Evolutionary conservation across 305 asterid species (phyloP).

Genomic region (Ruellia speciosa): DNA sequence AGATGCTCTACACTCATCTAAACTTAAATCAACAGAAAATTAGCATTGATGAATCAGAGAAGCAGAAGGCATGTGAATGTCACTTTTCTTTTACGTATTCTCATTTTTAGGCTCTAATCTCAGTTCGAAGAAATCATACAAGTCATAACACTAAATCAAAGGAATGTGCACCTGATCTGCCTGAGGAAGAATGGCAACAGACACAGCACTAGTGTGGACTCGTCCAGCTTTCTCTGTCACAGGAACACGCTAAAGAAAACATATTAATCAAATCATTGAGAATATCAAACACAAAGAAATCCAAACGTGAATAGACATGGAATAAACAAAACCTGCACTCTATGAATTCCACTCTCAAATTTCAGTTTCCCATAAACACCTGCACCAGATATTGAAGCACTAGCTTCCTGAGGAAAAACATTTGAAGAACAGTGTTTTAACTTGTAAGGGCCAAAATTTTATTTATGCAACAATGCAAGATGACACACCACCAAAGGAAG

Average conservation of each 20-base stretch:
- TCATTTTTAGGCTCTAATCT: not conserved
- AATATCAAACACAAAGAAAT: slow-evolving; percentile 12
- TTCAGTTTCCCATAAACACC: slow-evolving; percentile 86
- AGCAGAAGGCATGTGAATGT: not conserved
- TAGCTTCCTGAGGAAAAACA: slow-evolving; percentile 61
- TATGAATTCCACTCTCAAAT: slow-evolving; percentile 95
- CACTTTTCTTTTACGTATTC: slow-evolving; percentile 10
- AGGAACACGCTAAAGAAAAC: slow-evolving; percentile 73
- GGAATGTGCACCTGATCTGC: slow-evolving; percentile 69
- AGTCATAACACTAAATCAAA: slow-evolving; percentile 14
- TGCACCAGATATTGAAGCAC: slow-evolving; percentile 84
- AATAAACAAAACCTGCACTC: slow-evolving; percentile 70
- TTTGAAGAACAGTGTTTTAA: slow-evolving; percentile 7
- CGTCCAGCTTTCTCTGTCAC: slow-evolving; percentile 90
- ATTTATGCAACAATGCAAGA: slow-evolving; percentile 2
- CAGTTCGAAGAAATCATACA: slow-evolving; percentile 2
- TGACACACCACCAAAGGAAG: not conserved
- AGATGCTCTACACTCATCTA: not conserved
- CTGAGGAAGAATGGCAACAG: slow-evolving; percentile 92
- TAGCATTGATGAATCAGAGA: slow-evolving; percentile 7
- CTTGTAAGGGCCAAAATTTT: slow-evolving; percentile 7
- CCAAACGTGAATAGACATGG: slow-evolving; percentile 9
- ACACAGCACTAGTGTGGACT: slow-evolving; percentile 91
- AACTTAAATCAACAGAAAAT: slow-evolving; percentile 9
- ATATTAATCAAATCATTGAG: slow-evolving; percentile 5